phyloP scores from a whole-genome alignment of 257 asterid genomes.

The Solanum sejunctum region DNA sequence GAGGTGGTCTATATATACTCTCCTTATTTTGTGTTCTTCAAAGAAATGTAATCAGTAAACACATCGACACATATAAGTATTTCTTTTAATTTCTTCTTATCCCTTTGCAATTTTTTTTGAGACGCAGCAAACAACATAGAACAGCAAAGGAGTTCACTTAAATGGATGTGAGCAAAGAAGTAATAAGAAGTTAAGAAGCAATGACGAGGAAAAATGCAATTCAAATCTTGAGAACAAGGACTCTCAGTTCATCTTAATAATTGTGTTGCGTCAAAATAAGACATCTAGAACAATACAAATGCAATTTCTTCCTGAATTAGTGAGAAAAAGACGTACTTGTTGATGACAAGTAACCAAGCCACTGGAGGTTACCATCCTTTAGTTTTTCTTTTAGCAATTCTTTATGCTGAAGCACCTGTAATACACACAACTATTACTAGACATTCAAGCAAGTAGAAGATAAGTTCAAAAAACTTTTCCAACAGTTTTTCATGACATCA shows the following conservation, averaged over 20 bases:
- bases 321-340: constrained; percentile 43
- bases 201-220: not conserved
- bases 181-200: not conserved
- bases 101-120: not conserved
- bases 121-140: not conserved
- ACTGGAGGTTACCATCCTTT: constrained; percentile 50
- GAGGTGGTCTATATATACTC: not conserved
- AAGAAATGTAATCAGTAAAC: not conserved
- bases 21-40: not conserved
- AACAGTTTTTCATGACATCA: not conserved
- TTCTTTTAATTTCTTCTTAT: not conserved
- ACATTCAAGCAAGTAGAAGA: not conserved
- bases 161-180: not conserved
- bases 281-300: not conserved
- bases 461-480: not conserved
- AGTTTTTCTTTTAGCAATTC: constrained; percentile 29
- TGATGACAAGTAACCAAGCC: constrained; percentile 80
- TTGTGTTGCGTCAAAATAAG: not conserved
- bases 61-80: not conserved
- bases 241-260: not conserved
- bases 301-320: not conserved
- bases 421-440: constrained; percentile 2
- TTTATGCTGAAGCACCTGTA: constrained; percentile 49
- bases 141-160: not conserved
- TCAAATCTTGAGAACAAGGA: not conserved